Evolutionary conservation across 768 basidiomycete genomes (phyloP), one percentile per base, ranked within the genome.

Genomic region (Mycena vulgaris): DNA sequence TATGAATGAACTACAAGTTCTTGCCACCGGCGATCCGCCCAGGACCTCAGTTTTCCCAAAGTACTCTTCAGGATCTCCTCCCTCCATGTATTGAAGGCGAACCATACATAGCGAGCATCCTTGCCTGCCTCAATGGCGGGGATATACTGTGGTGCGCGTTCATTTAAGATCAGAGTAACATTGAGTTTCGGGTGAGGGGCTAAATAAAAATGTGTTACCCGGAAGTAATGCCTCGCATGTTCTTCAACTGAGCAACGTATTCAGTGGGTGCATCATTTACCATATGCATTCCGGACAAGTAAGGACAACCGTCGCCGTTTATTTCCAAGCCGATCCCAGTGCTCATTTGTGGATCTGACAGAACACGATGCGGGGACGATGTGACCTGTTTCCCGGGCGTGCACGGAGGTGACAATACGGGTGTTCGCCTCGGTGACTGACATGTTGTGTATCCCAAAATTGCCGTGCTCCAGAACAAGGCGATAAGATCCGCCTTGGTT

Each of bases 401-500:
- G 68, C 35, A 71, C 11, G 10, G 70, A 71, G 14, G 60, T 71
- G 48, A 71, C 60, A 2, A 30, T 14, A 1, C 56, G 30, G 1
- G 23, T 33, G n/a, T 31, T 31, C 9, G 30, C 2, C 14, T 45
- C 42, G 28, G 55, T 58, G 21, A 71, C 63, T 5, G 60, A 42
- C 65, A 71, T 66, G 39, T 71, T 71, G 48, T 71, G 70, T 6
- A 68, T 62, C 8, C 70, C 70, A 42, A 63, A 71, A 30, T 71
- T 66, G 8, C 66, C 70, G 42, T 67, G 70, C 16, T 71, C 70
- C 9, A 71, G 61, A 9, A 71, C 70, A 19, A 71, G 33, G 8
- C 70, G 70, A 31, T 71, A 71, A 2, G 63, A 30, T 31, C 7
- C 42, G 4, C n/a, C 42, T 5, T 16, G 37, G 6, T 57, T 52